Evolutionary conservation across 208 protist genomes (phyloP).

Genomic region (Angomonas ambiguus): DNA sequence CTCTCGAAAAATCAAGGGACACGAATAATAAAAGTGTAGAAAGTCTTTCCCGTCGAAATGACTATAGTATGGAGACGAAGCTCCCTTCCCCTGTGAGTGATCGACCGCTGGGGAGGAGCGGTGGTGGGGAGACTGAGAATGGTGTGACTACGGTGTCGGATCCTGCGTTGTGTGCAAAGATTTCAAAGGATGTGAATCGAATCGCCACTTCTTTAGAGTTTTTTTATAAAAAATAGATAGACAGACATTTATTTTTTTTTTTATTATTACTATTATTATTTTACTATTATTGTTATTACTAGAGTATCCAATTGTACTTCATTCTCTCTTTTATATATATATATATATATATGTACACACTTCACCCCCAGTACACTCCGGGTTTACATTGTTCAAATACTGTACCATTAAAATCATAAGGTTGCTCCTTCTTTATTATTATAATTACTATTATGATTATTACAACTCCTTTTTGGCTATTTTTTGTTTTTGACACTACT

Average conservation of each 20-base stretch:
- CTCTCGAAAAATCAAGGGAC: neutral
- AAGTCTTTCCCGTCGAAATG: neutral
- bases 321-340: neutral
- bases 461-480: too few relatives aligned
- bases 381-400: too few relatives aligned
- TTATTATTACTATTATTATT: conserved; percentile 1
- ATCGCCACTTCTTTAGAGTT: conserved; percentile 1
- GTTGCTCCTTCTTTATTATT: too few relatives aligned
- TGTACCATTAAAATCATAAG: too few relatives aligned
- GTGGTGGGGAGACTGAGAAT: neutral
- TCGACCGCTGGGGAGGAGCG: too few relatives aligned
- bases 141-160: neutral
- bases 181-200: neutral
- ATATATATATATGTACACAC: neutral
- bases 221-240: conserved; percentile 11
- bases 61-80: neutral
- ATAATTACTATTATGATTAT: too few relatives aligned
- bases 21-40: neutral
- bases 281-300: neutral
- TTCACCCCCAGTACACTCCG: too few relatives aligned
- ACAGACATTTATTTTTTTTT: conserved; percentile 1
- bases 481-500: too few relatives aligned
- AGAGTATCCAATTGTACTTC: neutral
- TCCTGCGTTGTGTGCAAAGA: neutral
- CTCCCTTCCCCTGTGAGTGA: neutral